Evolutionary conservation across 495 filamentous ascomycete species (phyloP), one percentile per base, ranked within the genome.

Genomic region (Hapsidospora chrysogenum): DNA sequence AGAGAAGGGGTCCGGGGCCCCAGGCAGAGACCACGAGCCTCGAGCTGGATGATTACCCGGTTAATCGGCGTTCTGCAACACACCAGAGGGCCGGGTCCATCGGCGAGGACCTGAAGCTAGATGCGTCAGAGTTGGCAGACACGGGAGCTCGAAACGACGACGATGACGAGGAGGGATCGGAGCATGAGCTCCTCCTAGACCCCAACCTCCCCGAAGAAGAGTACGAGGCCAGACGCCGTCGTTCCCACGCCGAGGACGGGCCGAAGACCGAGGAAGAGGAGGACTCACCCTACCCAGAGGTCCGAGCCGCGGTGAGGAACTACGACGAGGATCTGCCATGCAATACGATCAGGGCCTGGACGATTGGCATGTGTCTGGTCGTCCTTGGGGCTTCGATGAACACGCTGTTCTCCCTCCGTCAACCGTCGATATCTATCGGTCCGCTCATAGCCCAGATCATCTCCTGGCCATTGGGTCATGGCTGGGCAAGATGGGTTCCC

Each of bases 261-360:
- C 18, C 38, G 10, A 51, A 53, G 29, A 26, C 35, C 7, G 57
- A 52, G 21, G 50, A 52, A 18, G 46, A 52, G 30, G 63, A 66
- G 39, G 54, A 83, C 48, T 83, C 78, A 3, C 76, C 76, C 0
- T 85, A 83, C 42, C 71, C 74, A 16, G 73, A 82, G 49, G 80
- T 76, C 31, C 60, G 70, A 20, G 70, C 70, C 9, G 66, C 70
- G 9, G 72, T 76, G 0, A 64, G 58, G 40, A 68, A 75, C 51
- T 62, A 66, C 41, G 76, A 82, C 47, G 75, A 81, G 40, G 68
- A 74, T 30, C 54, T 78, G 21, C 69, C 73, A 15, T 66, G 63
- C 45, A 83, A 79, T 50, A 84, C 80, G 4, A 49, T 85, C 29
- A 71, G 80, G 22, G 78, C 77, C 22, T 85, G 80, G 80, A 47